These are phyloP conservation scores for Fusarium newnesense DNA, from an alignment of 2,329 filamentous ascomycete genomes.

Conservation along the genomic window DNA sequence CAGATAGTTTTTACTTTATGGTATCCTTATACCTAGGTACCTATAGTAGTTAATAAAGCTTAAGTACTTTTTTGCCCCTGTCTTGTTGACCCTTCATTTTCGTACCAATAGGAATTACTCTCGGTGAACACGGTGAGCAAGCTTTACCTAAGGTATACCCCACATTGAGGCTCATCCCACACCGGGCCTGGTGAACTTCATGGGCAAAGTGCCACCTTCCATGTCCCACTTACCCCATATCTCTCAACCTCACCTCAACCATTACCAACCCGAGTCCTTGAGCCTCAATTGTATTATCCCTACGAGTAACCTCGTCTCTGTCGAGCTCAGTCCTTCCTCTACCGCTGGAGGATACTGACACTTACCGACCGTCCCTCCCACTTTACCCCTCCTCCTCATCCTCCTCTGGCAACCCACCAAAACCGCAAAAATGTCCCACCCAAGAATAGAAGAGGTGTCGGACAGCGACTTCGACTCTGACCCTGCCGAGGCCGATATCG, in stretches of 20 bases:
- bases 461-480: slow-evolving; percentile 84
- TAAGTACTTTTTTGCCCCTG: not conserved
- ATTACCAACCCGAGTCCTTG: slow-evolving; percentile 3
- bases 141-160: slow-evolving; percentile 22
- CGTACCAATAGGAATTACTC: not conserved
- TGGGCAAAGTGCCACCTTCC: slow-evolving; percentile 32
- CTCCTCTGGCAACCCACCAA: slow-evolving; percentile 8
- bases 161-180: slow-evolving; percentile 40
- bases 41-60: not conserved
- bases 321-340: not conserved
- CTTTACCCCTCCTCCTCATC: slow-evolving; percentile 11
- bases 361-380: not conserved
- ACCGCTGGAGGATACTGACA: not conserved
- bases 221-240: slow-evolving; percentile 34
- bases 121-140: slow-evolving; percentile 21
- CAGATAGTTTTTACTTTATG: not conserved
- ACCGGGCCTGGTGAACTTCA: slow-evolving; percentile 27
- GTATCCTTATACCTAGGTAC: not conserved
- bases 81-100: not conserved
- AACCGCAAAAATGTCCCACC: slow-evolving; percentile 74
- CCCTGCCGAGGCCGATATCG: slow-evolving; percentile 86
- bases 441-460: slow-evolving; percentile 91
- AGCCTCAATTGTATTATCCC: not conserved
- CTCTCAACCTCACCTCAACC: slow-evolving; percentile 18
- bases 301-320: not conserved